Base-by-base conservation (phyloP, 2,329 filamentous ascomycete species). In the Erysiphe pisi region DNA sequence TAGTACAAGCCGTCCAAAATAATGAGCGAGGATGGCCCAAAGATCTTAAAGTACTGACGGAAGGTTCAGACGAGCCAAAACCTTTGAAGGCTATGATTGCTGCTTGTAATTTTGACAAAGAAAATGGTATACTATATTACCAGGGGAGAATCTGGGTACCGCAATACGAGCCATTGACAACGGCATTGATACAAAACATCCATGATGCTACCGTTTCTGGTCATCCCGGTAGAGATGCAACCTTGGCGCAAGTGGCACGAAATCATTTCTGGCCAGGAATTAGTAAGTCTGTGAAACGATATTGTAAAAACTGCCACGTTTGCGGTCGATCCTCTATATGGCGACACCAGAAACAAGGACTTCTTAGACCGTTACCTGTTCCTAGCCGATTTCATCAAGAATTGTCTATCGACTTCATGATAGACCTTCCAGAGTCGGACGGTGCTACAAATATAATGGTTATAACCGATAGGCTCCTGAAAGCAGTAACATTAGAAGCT, bases 401-500 rank as follows among this genome's bases (percentile, higher is more conserved):
- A 36, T 47, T 75, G 20, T 56, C 71, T 0, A 75, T 75, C 2
- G 71, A 75, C 20, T 75, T 75, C 16, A 75, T 75, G 71, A 40
- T 75, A 3, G 71, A 75, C 18, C 31, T 75, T 18, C 71, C 45
- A 6, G 28, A 36, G 6, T 56, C 22, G 12, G 9, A 75, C 20
- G 71, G 71, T 22, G 12, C 11, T n/a, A 56, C 45, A 28, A 75
- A 75, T 22, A 75, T 75, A 18, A 75, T 75, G 71, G 43, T 74
- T 8, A 74, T 49, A 49, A 74, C 12, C 0, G 70, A 74, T 31
- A 49, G n/a, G 11, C 45, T 74, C 0, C 22, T 74, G 49, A 65
- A 65, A 65, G 22, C 61, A 36, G 61, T 65, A 7, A 65, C 61
- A 28, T 8, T 71, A 16, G 68, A 71, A 4, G 68, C 68, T 43